Evolutionary conservation across 1,139 yeast genomes (phyloP).

Genomic region (Saccharomycopsis phalli): DNA sequence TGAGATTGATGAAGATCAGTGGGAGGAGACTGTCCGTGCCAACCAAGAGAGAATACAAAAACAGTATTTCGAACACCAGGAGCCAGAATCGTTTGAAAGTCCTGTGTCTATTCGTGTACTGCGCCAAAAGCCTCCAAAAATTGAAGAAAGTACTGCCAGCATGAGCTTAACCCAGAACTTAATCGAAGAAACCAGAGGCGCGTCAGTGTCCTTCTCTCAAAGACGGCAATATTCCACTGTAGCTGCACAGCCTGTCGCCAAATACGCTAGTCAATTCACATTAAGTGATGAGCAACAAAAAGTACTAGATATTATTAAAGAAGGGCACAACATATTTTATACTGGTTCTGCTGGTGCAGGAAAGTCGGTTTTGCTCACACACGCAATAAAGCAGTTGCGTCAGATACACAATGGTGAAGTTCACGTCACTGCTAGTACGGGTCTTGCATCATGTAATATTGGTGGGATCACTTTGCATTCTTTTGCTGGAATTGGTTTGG

Average conservation of each 20-base stretch:
- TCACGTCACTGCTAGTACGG: constrained; percentile 88
- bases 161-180: background rate
- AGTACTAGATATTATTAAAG: constrained; percentile 58
- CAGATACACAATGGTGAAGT: constrained; percentile 43
- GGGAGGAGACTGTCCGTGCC: no score
- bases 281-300: constrained; percentile 62
- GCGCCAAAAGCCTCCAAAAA: no score
- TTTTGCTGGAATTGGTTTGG: constrained; percentile 81
- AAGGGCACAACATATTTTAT: constrained; percentile 60
- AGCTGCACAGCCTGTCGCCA: constrained; percentile 2
- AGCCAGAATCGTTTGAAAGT: no score
- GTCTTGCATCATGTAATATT: constrained; percentile 84
- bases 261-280: constrained; percentile 27
- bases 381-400: constrained; percentile 55
- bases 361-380: constrained; percentile 67
- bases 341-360: constrained; percentile 98
- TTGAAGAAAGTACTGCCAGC: background rate
- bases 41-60: no score
- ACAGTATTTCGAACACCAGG: no score
- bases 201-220: background rate
- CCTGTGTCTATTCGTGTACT: no score
- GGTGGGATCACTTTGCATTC: constrained; percentile 85
- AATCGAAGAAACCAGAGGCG: background rate
- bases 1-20: no score
- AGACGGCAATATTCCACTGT: background rate